Evolutionary conservation across 768 basidiomycete species (phyloP).

Genomic region (Tubosaeta sp.): DNA sequence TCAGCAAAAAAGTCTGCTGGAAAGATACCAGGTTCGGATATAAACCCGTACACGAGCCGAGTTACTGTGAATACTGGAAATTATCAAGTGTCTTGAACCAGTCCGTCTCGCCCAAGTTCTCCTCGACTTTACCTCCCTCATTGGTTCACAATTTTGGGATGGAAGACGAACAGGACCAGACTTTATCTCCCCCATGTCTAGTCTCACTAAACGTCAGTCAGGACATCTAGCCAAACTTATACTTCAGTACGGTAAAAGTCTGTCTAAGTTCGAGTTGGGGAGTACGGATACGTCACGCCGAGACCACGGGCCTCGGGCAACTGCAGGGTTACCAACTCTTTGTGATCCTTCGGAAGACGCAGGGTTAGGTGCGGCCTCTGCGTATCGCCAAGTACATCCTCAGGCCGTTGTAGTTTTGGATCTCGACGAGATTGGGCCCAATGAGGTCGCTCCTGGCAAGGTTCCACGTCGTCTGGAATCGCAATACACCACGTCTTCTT

Average conservation of each 20-base stretch:
- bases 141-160: conserved; percentile 18
- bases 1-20: conserved; percentile 28
- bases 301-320: background rate
- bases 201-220: conserved; percentile 16
- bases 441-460: too few species aligned
- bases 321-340: too few species aligned
- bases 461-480: background rate
- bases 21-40: conserved; percentile 12
- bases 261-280: background rate
- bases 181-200: conserved; percentile 16
- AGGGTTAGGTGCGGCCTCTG: too few species aligned
- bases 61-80: too few species aligned
- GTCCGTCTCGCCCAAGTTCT: conserved; percentile 10
- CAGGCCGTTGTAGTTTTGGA: conserved; percentile 12
- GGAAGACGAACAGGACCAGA: conserved; percentile 18
- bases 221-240: conserved; percentile 14
- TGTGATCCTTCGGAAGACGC: background rate
- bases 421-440: conserved; percentile 3
- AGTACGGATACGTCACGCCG: background rate
- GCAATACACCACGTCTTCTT: conserved; percentile 12
- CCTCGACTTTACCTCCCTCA: conserved; percentile 12
- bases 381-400: background rate
- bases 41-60: conserved; percentile 27
- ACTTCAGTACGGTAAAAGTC: conserved; percentile 9
- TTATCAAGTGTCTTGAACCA: conserved; percentile 18